Percentiles rank a stretch among this genome's conserved stretches.
Evolutionary conservation across 495 filamentous ascomycete species (phyloP).

Genomic region (Aspergillus olivimuriae): DNA sequence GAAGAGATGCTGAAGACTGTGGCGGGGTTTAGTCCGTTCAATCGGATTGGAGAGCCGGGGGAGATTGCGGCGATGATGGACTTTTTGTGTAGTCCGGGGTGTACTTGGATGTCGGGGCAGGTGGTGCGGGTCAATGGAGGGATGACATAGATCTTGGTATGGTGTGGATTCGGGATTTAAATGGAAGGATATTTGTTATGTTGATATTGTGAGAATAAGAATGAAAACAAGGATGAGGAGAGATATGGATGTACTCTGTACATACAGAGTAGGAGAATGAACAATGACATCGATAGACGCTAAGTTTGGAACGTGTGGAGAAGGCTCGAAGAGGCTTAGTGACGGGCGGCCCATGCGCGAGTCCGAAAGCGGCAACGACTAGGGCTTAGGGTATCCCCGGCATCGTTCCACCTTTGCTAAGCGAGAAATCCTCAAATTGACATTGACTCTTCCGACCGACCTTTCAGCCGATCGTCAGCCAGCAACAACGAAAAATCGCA

Average conservation of each 20-base stretch:
- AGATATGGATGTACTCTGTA: too few relatives aligned
- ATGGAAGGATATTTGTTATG: too few relatives aligned
- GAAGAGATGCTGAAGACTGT: slow-evolving; percentile 39
- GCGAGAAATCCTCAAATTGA: slow-evolving; percentile 44
- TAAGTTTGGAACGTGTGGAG: slow-evolving; percentile 2
- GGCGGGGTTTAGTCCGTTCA: slow-evolving; percentile 45
- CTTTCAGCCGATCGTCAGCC: slow-evolving; percentile 40
- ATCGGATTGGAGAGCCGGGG: slow-evolving; percentile 50
- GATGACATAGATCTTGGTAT: slow-evolving; percentile 7
- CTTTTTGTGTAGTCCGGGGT: slow-evolving; percentile 45
- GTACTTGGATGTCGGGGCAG: slow-evolving; percentile 63
- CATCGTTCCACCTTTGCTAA: slow-evolving; percentile 36
- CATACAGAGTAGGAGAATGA: neutral
- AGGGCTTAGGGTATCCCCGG: slow-evolving; percentile 36
- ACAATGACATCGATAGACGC: neutral
- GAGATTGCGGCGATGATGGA: slow-evolving; percentile 55
- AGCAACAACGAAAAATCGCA: slow-evolving; percentile 49
- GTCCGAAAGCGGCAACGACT: slow-evolving; percentile 15
- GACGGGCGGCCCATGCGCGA: neutral
- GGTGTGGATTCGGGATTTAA: too few relatives aligned
- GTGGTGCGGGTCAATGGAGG: slow-evolving; percentile 55
- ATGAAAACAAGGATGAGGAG: too few relatives aligned
- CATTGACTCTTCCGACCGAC: slow-evolving; percentile 38
- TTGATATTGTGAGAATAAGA: neutral
- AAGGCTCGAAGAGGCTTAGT: slow-evolving; percentile 3